Conservation (phyloP, 345 rosid species). For the Ricinus communis region DNA sequence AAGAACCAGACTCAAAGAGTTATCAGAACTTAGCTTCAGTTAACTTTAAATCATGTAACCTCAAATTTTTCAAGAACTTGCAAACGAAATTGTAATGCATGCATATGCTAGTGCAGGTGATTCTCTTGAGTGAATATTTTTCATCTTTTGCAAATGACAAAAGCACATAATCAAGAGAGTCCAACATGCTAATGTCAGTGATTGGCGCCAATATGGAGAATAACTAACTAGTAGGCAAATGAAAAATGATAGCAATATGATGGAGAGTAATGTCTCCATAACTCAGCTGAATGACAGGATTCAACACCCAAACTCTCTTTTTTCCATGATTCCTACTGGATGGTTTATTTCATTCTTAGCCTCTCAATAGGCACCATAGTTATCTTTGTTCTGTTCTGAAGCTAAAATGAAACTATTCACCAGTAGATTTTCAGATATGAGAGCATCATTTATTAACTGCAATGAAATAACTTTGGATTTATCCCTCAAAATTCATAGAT, state of each 20-base stretch:
- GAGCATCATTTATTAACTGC: background rate
- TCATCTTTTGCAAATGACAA: background rate
- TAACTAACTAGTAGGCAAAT: background rate
- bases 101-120: background rate
- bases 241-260: background rate
- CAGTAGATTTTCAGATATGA: background rate
- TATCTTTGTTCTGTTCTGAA: background rate
- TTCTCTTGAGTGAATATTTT: background rate
- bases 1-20: background rate
- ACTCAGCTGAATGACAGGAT: background rate
- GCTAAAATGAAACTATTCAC: background rate
- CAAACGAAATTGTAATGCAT: background rate
- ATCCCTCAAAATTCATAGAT: no score
- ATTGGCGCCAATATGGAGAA: background rate
- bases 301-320: background rate
- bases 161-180: background rate
- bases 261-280: background rate
- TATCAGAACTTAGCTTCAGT: background rate
- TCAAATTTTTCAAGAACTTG: background rate
- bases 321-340: background rate
- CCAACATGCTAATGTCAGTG: background rate
- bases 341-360: conserved; percentile 1
- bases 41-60: no score
- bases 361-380: background rate
- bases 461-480: no score